These are phyloP conservation scores for Raffaelea arxii DNA, from an alignment of 2,329 filamentous ascomycete species.

Conservation along the genomic window DNA sequence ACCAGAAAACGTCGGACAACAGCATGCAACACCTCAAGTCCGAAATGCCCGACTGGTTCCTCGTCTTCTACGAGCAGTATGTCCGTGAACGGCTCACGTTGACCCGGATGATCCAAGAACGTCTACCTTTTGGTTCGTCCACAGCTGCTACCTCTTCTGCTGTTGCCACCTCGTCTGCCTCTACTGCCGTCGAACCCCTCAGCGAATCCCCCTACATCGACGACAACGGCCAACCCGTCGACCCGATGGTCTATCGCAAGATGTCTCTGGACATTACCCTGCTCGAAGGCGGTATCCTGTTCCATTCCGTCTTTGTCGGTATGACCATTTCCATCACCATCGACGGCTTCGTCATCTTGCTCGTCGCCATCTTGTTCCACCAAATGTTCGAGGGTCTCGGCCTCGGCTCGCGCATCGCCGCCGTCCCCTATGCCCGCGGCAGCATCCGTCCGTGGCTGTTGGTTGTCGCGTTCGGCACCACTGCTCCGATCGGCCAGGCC, in stretches of 20 bases:
- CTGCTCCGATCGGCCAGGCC: slow-evolving; percentile 54
- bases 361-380: slow-evolving; percentile 63
- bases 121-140: slow-evolving; percentile 1
- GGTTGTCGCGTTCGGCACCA: slow-evolving; percentile 53
- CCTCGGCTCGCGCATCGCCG: slow-evolving; percentile 60
- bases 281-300: slow-evolving; percentile 68
- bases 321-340: slow-evolving; percentile 63
- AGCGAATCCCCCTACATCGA: slow-evolving; percentile 29
- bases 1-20: slow-evolving; percentile 9
- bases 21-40: slow-evolving; percentile 17
- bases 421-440: slow-evolving; percentile 47
- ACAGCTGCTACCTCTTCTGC: neutral
- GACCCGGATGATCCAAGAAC: slow-evolving; percentile 39
- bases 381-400: slow-evolving; percentile 62
- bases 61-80: slow-evolving; percentile 55
- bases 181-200: slow-evolving; percentile 21
- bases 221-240: slow-evolving; percentile 32
- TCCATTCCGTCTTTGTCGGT: slow-evolving; percentile 68
- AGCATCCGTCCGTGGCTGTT: slow-evolving; percentile 51
- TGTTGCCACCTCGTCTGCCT: slow-evolving; percentile 10
- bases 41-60: slow-evolving; percentile 52
- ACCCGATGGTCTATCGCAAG: slow-evolving; percentile 43
- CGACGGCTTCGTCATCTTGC: slow-evolving; percentile 55
- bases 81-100: slow-evolving; percentile 51
- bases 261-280: slow-evolving; percentile 65